Conservation (phyloP, 163 green algal genomes). For the Scenedesmus sp. region DNA sequence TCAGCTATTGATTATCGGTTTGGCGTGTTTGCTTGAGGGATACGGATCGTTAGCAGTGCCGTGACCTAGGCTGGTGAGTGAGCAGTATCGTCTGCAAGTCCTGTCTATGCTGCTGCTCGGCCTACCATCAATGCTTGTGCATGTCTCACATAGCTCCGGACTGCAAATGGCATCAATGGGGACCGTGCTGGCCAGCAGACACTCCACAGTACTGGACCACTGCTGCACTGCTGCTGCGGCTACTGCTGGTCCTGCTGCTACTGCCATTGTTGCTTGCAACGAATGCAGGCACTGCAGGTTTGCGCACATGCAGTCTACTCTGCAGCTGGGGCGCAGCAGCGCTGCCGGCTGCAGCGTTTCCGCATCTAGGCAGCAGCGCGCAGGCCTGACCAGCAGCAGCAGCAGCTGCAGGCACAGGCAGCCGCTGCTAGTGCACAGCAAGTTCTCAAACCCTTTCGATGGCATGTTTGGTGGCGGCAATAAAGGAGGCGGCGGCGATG, state of each 20-base stretch:
- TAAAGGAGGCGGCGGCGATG: constrained; percentile 12
- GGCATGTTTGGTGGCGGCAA: constrained; percentile 40
- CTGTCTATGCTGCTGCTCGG: not conserved
- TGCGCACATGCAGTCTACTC: constrained; percentile 32
- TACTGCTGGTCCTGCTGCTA: not conserved
- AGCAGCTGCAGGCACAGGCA: constrained; percentile 31
- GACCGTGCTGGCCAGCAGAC: not conserved
- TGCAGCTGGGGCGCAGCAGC: constrained; percentile 36
- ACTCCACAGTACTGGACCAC: not conserved
- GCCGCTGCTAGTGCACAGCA: constrained; percentile 25
- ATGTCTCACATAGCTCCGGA: too few species aligned
- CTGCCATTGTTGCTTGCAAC: not conserved
- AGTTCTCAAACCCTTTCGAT: constrained; percentile 47
- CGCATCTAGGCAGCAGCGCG: constrained; percentile 18
- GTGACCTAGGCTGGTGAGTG: not conserved
- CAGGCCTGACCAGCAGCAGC: constrained; percentile 32
- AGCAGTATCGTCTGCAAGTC: not conserved
- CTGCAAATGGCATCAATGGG: not conserved
- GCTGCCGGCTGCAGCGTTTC: constrained; percentile 29
- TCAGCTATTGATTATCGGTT: not conserved
- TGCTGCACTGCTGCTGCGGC: not conserved
- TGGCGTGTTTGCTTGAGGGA: not conserved
- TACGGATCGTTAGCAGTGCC: not conserved
- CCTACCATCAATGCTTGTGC: not conserved
- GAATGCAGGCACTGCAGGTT: not conserved